phyloP scores from a whole-genome alignment of 1,284 basidiomycete genomes.

The Pholiota adiposa region DNA sequence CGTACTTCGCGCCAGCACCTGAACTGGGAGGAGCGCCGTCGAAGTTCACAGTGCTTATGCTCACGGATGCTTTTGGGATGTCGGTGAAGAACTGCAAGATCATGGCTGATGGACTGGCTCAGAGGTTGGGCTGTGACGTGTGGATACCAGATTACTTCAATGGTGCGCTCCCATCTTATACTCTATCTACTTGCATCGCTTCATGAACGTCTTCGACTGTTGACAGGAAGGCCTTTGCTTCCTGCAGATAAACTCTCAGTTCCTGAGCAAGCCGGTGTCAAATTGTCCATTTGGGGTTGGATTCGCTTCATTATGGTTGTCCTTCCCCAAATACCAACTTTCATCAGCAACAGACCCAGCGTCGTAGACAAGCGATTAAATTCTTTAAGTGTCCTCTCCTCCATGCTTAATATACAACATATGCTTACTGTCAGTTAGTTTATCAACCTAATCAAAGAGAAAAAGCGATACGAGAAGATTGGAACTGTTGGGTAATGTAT shows the following conservation, averaged over 20 bases:
- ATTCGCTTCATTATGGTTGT: conserved; percentile 36
- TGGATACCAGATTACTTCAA: conserved; percentile 29
- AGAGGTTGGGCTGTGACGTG: conserved; percentile 24
- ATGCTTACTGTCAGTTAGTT: conserved; percentile 40
- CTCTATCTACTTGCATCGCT: not conserved
- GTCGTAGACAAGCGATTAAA: conserved; percentile 40
- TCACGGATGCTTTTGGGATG: conserved; percentile 31
- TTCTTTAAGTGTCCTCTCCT: conserved; percentile 21
- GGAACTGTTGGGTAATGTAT: conserved; percentile 58
- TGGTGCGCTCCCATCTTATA: conserved; percentile 11
- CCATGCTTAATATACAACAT: not conserved
- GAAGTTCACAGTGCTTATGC: conserved; percentile 25
- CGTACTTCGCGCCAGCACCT: conserved; percentile 18
- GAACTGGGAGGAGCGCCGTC: conserved; percentile 7
- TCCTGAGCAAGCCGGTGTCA: conserved; percentile 44
- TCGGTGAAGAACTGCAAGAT: conserved; percentile 32
- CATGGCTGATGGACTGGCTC: conserved; percentile 26
- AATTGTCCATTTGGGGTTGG: conserved; percentile 34
- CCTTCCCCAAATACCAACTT: conserved; percentile 31
- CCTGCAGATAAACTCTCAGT: conserved; percentile 37
- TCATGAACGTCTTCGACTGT: not conserved
- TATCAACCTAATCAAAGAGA: conserved; percentile 47
- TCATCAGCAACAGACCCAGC: conserved; percentile 43
- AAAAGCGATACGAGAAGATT: conserved; percentile 60
- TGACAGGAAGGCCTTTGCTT: conserved; percentile 44